phyloP scores from a whole-genome alignment of 2,329 filamentous ascomycete genomes.

The Penicillium sp. region DNA sequence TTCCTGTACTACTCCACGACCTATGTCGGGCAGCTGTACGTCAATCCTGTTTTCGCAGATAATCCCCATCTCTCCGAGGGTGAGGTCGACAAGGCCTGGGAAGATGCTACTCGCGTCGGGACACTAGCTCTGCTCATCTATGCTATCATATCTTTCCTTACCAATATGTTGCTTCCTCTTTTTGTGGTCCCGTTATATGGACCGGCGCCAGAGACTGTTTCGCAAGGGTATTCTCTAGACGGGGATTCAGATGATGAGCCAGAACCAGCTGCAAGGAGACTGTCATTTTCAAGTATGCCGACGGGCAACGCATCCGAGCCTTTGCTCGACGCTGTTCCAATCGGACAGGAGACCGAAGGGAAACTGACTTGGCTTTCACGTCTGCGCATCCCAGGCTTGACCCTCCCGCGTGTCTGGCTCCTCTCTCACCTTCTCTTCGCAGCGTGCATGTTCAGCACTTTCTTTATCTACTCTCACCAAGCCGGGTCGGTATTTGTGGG shows the following conservation, averaged over 20 bases:
- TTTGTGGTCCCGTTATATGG: constrained; percentile 78
- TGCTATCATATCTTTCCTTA: constrained; percentile 76
- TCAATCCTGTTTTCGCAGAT: constrained; percentile 73
- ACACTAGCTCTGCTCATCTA: constrained; percentile 89
- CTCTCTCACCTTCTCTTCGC: constrained; percentile 82
- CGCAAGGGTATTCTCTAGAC: constrained; percentile 8
- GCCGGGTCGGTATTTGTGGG: constrained; percentile 76
- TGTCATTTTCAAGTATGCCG: constrained; percentile 36
- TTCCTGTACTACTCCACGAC: constrained; percentile 95
- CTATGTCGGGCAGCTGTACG: constrained; percentile 90
- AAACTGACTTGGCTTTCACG: constrained; percentile 52
- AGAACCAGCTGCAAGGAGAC: constrained; percentile 26
- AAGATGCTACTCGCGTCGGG: constrained; percentile 79
- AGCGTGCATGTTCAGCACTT: constrained; percentile 75
- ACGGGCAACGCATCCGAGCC: constrained; percentile 35
- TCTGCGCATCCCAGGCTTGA: constrained; percentile 77
- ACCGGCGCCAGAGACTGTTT: constrained; percentile 7
- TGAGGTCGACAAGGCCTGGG: constrained; percentile 78
- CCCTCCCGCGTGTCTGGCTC: constrained; percentile 85
- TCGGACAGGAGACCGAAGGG: constrained; percentile 15
- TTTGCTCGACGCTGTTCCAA: constrained; percentile 24
- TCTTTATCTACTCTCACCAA: constrained; percentile 70
- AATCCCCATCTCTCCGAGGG: constrained; percentile 75
- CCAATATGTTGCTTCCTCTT: constrained; percentile 81
- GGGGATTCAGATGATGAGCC: constrained; percentile 14